These are phyloP conservation scores for Globisporangium ultimum DNA, from an alignment of 352 stramenopile species.

Conservation along the genomic window DNA sequence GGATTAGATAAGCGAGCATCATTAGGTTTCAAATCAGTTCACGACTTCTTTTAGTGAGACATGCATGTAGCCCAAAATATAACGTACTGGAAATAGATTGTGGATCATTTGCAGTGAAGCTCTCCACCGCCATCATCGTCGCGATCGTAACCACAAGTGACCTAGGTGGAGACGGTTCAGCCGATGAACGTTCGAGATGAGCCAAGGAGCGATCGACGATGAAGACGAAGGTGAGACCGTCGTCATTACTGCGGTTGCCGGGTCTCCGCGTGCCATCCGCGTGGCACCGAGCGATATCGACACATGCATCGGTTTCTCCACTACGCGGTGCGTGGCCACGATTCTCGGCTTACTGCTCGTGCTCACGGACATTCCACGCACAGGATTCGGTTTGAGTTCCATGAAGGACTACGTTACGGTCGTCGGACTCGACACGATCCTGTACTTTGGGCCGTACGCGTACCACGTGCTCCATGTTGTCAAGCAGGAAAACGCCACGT, in stretches of 20 bases:
- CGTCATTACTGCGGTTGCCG: neutral
- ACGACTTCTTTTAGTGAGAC: no score
- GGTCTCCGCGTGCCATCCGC: neutral
- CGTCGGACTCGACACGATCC: slow-evolving; percentile 23
- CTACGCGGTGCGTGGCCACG: slow-evolving; percentile 25
- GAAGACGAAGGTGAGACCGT: neutral
- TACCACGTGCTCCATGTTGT: slow-evolving; percentile 36
- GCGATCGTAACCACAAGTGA: no score
- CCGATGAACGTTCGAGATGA: neutral
- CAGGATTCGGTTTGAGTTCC: slow-evolving; percentile 28
- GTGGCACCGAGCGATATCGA: slow-evolving; percentile 20
- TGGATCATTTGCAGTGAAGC: no score
- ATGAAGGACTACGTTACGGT: slow-evolving; percentile 18
- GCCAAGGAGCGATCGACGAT: neutral
- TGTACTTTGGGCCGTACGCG: slow-evolving; percentile 44
- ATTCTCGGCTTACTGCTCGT: slow-evolving; percentile 35
- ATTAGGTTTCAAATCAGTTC: no score
- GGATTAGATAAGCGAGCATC: no score
- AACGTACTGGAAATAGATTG: no score
- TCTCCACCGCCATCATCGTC: no score
- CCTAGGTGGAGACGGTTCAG: no score
- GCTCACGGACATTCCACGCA: slow-evolving; percentile 50
- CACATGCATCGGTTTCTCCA: slow-evolving; percentile 21
- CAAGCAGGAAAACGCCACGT: slow-evolving; percentile 3
- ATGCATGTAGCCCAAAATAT: no score